Evolutionary conservation across 2,329 filamentous ascomycete species (phyloP).

Genomic region (Venturia nashicola): DNA sequence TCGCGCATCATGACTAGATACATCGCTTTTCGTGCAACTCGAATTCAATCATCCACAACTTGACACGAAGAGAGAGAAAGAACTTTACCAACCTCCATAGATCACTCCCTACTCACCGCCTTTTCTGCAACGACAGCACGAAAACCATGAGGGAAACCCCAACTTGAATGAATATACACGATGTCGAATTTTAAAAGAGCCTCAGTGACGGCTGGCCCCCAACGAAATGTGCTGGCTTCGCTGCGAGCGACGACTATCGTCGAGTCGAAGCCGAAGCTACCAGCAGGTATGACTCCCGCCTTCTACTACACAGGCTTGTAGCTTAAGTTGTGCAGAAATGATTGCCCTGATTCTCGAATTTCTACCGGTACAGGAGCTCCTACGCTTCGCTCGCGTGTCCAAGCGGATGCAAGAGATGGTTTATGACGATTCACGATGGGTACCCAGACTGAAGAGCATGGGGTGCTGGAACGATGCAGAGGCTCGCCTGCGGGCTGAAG

Average conservation of each 20-base stretch:
- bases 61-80: not conserved
- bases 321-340: conserved; percentile 48
- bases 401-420: conserved; percentile 93
- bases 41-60: not conserved
- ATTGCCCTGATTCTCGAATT: conserved; percentile 81
- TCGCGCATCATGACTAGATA: not conserved
- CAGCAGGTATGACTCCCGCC: conserved; percentile 51
- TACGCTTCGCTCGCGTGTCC: conserved; percentile 74
- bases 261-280: conserved; percentile 63
- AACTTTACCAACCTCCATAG: not conserved
- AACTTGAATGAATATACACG: conserved; percentile 9
- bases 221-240: conserved; percentile 50
- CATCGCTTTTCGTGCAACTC: not conserved
- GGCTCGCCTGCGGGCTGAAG: conserved; percentile 69
- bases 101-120: not conserved
- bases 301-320: not conserved
- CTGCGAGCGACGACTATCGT: conserved; percentile 73
- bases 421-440: conserved; percentile 95
- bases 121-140: not conserved
- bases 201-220: conserved; percentile 16
- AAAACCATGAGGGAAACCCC: not conserved
- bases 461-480: conserved; percentile 85
- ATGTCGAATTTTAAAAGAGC: conserved; percentile 41
- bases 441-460: conserved; percentile 73
- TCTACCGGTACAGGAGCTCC: conserved; percentile 71